Conservation (phyloP, 139 green algal species). For the Coccomyxa sp. region DNA sequence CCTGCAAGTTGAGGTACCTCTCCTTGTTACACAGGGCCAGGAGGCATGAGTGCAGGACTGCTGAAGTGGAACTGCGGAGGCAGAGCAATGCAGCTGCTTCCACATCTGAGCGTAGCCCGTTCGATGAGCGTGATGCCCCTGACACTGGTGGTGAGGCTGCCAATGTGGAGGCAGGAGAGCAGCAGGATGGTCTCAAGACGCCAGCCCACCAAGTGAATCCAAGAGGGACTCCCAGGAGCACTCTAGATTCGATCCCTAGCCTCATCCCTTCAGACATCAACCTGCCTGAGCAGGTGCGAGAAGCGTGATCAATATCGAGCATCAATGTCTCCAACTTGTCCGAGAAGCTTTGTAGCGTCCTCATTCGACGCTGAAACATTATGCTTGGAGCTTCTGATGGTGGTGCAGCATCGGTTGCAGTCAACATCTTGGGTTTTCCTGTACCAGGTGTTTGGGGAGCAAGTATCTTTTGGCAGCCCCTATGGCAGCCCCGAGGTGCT, state of each 20-base stretch:
- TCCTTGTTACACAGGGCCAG: too few species aligned
- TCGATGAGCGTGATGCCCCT: background rate
- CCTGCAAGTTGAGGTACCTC: too few species aligned
- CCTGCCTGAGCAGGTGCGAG: background rate
- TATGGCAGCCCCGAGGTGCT: constrained; percentile 19
- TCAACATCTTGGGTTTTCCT: background rate
- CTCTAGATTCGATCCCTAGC: background rate
- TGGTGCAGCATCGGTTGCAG: background rate
- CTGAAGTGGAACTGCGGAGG: background rate
- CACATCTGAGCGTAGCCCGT: background rate
- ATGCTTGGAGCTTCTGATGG: background rate
- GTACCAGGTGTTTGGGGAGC: constrained; percentile 10
- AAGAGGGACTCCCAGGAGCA: background rate
- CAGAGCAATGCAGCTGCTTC: background rate
- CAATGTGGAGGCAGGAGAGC: background rate
- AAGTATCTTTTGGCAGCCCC: constrained; percentile 6
- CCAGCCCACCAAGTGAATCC: background rate
- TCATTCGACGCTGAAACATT: background rate
- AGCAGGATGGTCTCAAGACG: background rate
- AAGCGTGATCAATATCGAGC: background rate
- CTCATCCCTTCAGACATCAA: background rate
- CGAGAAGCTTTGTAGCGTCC: background rate
- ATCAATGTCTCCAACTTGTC: background rate
- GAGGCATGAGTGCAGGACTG: background rate
- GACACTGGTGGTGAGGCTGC: background rate